phyloP scores from a whole-genome alignment of 1,139 yeast genomes.

The Williopsis jadinii region DNA sequence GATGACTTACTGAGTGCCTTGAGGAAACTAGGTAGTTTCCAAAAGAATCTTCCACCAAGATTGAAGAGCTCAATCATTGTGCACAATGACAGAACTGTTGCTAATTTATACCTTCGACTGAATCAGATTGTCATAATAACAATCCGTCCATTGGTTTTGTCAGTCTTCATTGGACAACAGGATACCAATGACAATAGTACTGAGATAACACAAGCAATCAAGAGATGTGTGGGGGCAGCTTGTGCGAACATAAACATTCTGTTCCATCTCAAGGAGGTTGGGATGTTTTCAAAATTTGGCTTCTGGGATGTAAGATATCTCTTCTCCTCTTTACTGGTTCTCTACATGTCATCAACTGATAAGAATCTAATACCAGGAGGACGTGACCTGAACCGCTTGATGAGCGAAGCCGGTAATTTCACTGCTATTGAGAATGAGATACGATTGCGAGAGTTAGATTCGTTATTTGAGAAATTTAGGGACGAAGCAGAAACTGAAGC shows the following conservation, averaged over 20 bases:
- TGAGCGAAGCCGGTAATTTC: constrained; percentile 37
- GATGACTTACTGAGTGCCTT: constrained; percentile 12
- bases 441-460: constrained; percentile 25
- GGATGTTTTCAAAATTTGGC: constrained; percentile 37
- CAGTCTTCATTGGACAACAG: constrained; percentile 35
- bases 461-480: constrained; percentile 11
- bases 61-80: constrained; percentile 19
- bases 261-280: constrained; percentile 29
- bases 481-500: background rate
- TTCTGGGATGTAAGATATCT: constrained; percentile 49
- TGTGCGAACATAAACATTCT: constrained; percentile 35
- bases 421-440: constrained; percentile 33
- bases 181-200: constrained; percentile 20
- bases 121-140: constrained; percentile 40
- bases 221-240: constrained; percentile 36
- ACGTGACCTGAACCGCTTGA: constrained; percentile 30
- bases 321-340: constrained; percentile 36
- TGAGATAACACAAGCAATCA: constrained; percentile 31
- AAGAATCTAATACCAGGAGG: constrained; percentile 29
- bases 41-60: constrained; percentile 17
- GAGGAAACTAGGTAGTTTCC: constrained; percentile 14
- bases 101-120: constrained; percentile 23
- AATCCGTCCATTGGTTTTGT: constrained; percentile 38
- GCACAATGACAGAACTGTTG: constrained; percentile 29
- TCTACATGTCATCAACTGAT: constrained; percentile 30